Conservation (phyloP, 371 early-diverging fungal genomes). For the Mortierella sp. region DNA sequence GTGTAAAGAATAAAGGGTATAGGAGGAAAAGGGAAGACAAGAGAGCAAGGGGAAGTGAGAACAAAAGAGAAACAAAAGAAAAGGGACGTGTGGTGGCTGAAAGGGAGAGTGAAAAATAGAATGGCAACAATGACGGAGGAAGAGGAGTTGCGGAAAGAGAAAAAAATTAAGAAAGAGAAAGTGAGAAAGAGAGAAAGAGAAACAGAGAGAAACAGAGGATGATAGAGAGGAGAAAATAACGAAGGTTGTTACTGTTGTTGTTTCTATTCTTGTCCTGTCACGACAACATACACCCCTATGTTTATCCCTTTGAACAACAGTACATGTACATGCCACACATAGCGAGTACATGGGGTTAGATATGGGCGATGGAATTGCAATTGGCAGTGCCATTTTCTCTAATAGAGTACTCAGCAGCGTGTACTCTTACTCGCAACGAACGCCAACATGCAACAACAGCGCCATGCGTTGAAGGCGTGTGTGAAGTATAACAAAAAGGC, state of each 20-base stretch:
- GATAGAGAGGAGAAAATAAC: too few relatives aligned
- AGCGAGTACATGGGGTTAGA: neutral
- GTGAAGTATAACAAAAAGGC: too few relatives aligned
- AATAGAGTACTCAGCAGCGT: too few relatives aligned
- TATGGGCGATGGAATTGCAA: too few relatives aligned
- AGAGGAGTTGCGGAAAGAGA: neutral
- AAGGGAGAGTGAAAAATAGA: neutral
- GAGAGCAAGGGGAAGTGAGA: neutral
- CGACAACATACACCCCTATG: neutral
- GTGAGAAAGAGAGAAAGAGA: neutral
- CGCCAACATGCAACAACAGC: too few relatives aligned
- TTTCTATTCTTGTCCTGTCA: constrained; percentile 3
- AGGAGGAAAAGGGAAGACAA: neutral
- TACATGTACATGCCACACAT: neutral
- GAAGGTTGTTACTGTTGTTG: neutral
- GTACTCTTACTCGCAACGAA: too few relatives aligned
- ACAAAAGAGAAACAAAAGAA: neutral
- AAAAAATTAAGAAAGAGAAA: neutral
- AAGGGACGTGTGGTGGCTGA: neutral
- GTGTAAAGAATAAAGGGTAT: too few relatives aligned
- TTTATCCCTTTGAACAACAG: neutral
- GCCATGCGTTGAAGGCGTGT: too few relatives aligned
- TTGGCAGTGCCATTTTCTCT: too few relatives aligned
- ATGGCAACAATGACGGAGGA: neutral
- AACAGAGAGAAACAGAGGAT: neutral